Percentiles rank a stretch among this genome's conserved stretches.
Evolutionary conservation across 306 rosid genomes (phyloP).

Genomic region (Cucumis cinereus): DNA sequence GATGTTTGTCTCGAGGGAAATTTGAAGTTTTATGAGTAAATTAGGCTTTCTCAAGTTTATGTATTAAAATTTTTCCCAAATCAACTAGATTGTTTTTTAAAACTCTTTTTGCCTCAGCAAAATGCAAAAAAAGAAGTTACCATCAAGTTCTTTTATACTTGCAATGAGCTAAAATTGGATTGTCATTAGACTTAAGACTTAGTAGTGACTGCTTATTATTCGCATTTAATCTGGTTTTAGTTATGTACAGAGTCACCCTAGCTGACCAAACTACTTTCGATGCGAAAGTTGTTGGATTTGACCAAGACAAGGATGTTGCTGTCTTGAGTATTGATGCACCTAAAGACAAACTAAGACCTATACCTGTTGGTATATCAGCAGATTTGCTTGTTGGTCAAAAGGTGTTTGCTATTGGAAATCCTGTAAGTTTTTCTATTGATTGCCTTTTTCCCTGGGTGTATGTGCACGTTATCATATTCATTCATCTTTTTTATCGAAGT

Average conservation of each 20-base stretch:
- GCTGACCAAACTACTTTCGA: slow-evolving; percentile 86
- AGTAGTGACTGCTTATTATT: background rate
- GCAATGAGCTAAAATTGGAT: background rate
- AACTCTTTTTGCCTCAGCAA: background rate
- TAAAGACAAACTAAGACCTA: slow-evolving; percentile 72
- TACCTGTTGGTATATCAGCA: slow-evolving; percentile 78
- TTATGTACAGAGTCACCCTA: slow-evolving; percentile 80
- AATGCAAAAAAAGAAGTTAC: background rate
- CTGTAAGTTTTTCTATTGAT: slow-evolving; percentile 38
- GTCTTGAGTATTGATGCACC: slow-evolving; percentile 84
- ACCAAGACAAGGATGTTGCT: slow-evolving; percentile 98
- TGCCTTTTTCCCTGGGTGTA: background rate
- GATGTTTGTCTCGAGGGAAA: background rate
- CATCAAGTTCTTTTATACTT: background rate
- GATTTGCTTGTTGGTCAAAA: slow-evolving; percentile 99
- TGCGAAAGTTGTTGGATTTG: slow-evolving; percentile 89
- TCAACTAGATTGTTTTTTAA: background rate
- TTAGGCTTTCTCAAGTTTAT: background rate
- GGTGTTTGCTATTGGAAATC: slow-evolving; percentile 94
- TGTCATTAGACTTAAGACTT: background rate
- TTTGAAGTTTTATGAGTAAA: background rate
- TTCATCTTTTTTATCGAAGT: background rate
- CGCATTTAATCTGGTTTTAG: slow-evolving; percentile 28
- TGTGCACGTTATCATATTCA: background rate
- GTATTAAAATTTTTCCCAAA: background rate